A percentile compares a stretch with the other conserved stretches of the same genome.
Evolutionary conservation across 495 filamentous ascomycete genomes (phyloP).

Genomic region (Penicillium crystallinum): DNA sequence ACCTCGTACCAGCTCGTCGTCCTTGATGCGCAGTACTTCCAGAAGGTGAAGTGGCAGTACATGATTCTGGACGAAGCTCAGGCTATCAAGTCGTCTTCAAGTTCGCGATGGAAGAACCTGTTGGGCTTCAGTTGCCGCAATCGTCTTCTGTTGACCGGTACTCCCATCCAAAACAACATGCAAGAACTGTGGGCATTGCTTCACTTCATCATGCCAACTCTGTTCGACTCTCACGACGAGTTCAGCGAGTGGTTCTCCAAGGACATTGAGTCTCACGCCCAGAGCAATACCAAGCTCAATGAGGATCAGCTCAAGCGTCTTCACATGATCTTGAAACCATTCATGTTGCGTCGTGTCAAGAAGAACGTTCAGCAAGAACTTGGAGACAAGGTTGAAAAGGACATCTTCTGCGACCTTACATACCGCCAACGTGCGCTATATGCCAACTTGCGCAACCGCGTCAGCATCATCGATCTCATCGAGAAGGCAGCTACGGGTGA

Average conservation of each 20-base stretch:
- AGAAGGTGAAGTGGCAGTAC: conserved; percentile 99
- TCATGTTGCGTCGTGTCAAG: conserved; percentile 99
- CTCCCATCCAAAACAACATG: conserved; percentile 99
- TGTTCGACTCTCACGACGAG: conserved; percentile 98
- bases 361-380: conserved; percentile 98
- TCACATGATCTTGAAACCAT: conserved; percentile 98
- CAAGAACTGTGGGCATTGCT: conserved; percentile 96
- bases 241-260: conserved; percentile 99
- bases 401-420: conserved; percentile 93
- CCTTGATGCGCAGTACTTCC: conserved; percentile 91
- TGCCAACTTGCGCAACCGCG: conserved; percentile 83
- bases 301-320: conserved; percentile 94
- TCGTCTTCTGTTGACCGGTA: conserved; percentile 89
- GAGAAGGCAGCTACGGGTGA: conserved; percentile 95
- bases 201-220: conserved; percentile 98
- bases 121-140: conserved; percentile 95
- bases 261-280: conserved; percentile 96
- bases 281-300: conserved; percentile 97
- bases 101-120: conserved; percentile 93
- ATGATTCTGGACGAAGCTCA: conserved; percentile 99
- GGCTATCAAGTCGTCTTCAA: conserved; percentile 96
- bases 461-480: conserved; percentile 97
- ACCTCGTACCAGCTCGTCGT: conserved; percentile 98
- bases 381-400: conserved; percentile 95
- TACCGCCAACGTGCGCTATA: conserved; percentile 97